Evolutionary conservation across 441 rosid genomes (phyloP), one percentile per base, ranked within the genome.

Genomic region (Jatropha multifida): DNA sequence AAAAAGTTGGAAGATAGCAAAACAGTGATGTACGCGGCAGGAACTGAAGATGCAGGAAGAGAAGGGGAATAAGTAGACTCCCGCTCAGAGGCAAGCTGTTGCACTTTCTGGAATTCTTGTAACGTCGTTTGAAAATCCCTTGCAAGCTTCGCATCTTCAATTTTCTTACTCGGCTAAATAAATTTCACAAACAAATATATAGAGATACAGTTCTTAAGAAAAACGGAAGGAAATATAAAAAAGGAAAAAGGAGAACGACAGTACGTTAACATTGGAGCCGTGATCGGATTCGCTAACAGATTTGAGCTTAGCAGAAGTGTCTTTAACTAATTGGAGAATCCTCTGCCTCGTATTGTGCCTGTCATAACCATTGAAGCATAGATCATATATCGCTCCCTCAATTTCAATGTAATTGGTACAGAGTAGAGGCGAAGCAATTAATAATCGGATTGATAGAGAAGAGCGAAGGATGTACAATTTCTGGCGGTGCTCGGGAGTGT

Each of bases 111-210:
- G 73, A 88, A 88, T 73, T 88, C 90, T 77, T 85, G 90, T 73
- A 88, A 80, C 0, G 88, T 83, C 5, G 68, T 81, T 73, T 90
- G 94, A 66, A 88, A 90, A 83, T 88, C 94, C 73, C 85, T 87
- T 1, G 94, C 92, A 42, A 90, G 88, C 86, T 88, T 90, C 20
- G 92, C 94, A 81, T 90, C 92, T 77, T 86, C 92, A 15, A 90
- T 74, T 75, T 84, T 90, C 85, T 87, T 90, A 74, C 85, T 84
- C 7, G 88, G 66, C 94, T 88, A 54, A 46, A 52, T 9, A 27
- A 48, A 26, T 26, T 27, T 11, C 68, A 48, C 26, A 41, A 7
- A 20, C 40, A 52, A 61, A 71, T 69, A 49, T 11, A 27, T 38
- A 65, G 49, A 27, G 38, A 62, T 26, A 51, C n/a, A 4, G 9